These are phyloP conservation scores for Aspergillus cristatus DNA, from an alignment of 495 filamentous ascomycete genomes.

Conservation along the genomic window DNA sequence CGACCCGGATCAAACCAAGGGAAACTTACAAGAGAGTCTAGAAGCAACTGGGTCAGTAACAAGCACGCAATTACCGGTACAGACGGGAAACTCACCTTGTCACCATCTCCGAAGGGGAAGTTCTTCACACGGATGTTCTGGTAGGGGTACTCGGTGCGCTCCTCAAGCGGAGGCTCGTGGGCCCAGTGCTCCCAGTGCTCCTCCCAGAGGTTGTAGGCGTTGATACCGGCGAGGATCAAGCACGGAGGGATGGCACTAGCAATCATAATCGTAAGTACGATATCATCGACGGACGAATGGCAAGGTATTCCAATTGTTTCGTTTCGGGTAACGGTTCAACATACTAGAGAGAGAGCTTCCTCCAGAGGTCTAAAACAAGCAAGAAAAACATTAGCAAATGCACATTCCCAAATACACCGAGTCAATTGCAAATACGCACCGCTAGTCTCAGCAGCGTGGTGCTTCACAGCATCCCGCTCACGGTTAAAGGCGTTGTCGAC, in stretches of 20 bases:
- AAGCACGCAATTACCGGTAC: not conserved
- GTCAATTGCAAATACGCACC: conserved; percentile 44
- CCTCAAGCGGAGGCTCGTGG: conserved; percentile 79
- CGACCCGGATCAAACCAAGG: not conserved
- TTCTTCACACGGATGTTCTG: conserved; percentile 89
- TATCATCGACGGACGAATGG: not conserved
- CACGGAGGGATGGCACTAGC: conserved; percentile 57
- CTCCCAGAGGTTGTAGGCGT: conserved; percentile 82
- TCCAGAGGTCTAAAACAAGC: conserved; percentile 78
- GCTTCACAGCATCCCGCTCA: conserved; percentile 74
- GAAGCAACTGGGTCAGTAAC: conserved; percentile 20
- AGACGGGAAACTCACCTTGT: conserved; percentile 56
- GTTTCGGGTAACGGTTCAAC: too few species aligned
- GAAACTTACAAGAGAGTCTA: conserved; percentile 60
- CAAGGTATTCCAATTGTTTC: too few species aligned
- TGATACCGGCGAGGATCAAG: conserved; percentile 59
- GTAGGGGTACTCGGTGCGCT: conserved; percentile 82
- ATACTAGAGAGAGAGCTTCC: conserved; percentile 89
- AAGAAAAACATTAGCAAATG: conserved; percentile 23
- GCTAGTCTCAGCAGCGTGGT: conserved; percentile 70
- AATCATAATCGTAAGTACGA: conserved; percentile 10
- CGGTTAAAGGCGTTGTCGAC: conserved; percentile 80
- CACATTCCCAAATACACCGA: not conserved
- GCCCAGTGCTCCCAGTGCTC: conserved; percentile 95
- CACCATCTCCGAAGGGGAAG: conserved; percentile 85